phyloP scores from a whole-genome alignment of 2,329 filamentous ascomycete genomes.

The Aspergillus nomiae region DNA sequence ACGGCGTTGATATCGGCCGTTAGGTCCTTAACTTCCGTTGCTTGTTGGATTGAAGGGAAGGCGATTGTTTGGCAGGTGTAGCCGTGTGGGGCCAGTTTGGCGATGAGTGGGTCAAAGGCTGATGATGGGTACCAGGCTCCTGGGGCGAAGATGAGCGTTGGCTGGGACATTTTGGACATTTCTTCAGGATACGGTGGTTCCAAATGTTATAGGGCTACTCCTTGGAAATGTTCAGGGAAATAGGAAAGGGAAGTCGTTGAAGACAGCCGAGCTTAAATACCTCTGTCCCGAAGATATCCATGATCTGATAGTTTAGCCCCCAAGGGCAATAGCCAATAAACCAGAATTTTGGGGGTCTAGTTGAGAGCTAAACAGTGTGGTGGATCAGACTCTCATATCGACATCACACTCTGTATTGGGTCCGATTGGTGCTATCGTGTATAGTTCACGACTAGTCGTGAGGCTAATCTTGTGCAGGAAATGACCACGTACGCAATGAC shows the following conservation, averaged over 20 bases:
- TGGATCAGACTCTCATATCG: not conserved
- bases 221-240: not conserved
- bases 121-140: slow-evolving; percentile 37
- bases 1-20: slow-evolving; percentile 37
- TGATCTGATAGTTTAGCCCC: not conserved
- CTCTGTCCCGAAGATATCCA: not conserved
- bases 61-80: slow-evolving; percentile 26
- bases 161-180: slow-evolving; percentile 17
- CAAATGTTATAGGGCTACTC: not conserved
- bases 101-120: slow-evolving; percentile 29
- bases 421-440: not conserved
- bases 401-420: not conserved
- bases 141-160: slow-evolving; percentile 32
- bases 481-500: not conserved
- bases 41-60: slow-evolving; percentile 32
- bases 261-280: not conserved
- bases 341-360: not conserved
- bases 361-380: not conserved
- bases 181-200: not conserved
- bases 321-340: not conserved
- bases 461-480: not conserved
- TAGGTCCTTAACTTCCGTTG: slow-evolving; percentile 23
- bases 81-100: slow-evolving; percentile 17
- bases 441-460: not conserved
- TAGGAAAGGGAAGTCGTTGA: not conserved